Base-by-base conservation (phyloP, 2,329 filamentous ascomycete genomes). In the Fusarium anguioides region DNA sequence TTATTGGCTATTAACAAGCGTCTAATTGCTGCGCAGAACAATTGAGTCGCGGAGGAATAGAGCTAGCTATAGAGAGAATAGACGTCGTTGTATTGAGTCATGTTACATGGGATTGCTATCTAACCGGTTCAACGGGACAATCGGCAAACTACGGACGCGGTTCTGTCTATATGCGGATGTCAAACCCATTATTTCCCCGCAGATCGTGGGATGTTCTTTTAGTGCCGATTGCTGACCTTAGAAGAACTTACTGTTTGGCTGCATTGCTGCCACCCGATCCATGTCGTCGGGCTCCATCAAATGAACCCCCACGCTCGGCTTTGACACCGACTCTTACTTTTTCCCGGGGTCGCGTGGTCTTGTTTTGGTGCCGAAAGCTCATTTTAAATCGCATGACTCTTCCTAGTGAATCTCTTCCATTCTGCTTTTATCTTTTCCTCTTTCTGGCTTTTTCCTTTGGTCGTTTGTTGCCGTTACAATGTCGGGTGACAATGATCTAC, bases 1-100 rank as follows among this genome's bases (percentile, higher is more conserved):
- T 27, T 79, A n/a, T 72, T 72, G 5, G 79, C 72, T 0, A 69
- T 78, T 4, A 79, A 79, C 12, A 62, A 71, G 18, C 44, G 68
- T 12, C 44, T 70, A 0, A 53, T 26, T 2, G 10, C 6, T 1
- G 26, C 21, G 0, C 26, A 36, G 23, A 29, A 5, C 1, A 36
- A 11, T 3, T 62, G 7, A 36, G n/a, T n/a, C n/a, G n/a, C n/a
- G n/a, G 4, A 26, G 24, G 24, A 26, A 1, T 6, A 9, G n/a
- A n/a, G n/a, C n/a, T n/a, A n/a, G n/a, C n/a, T n/a, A n/a, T n/a
- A n/a, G n/a, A 12, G 2, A 1, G 2, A 6, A 1, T 9, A 36
- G 3, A 18, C 2, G 9, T 6, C 11, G 26, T 29, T 29, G 8
- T 29, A 4, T 14, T 31, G 29, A 31, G 12, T 31, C 29, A 31